Evolutionary conservation across 2,329 filamentous ascomycete species (phyloP).

Genomic region (Neophaeococcomyces aloes): DNA sequence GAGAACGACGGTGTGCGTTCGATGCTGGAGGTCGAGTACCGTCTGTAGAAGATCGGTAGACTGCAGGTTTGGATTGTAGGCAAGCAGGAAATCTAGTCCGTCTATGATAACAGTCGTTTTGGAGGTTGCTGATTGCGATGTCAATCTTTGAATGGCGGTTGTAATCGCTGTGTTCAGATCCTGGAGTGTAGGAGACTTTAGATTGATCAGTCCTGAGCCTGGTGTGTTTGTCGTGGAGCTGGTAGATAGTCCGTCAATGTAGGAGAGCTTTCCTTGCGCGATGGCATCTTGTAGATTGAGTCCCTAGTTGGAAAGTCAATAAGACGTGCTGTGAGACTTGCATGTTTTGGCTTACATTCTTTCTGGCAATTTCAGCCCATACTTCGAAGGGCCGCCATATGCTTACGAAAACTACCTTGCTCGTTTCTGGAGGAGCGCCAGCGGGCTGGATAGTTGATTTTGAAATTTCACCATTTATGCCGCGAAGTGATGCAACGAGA

Average conservation of each 20-base stretch:
- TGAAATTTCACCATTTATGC: constrained; percentile 11
- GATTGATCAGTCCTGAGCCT: constrained; percentile 5
- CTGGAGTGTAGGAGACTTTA: constrained; percentile 13
- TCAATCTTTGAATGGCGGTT: neutral
- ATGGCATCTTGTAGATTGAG: constrained; percentile 29
- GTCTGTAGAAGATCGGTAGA: constrained; percentile 10
- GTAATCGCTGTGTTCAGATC: constrained; percentile 6
- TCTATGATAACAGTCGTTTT: constrained; percentile 15
- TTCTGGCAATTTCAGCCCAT: constrained; percentile 58
- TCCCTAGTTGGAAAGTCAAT: constrained; percentile 14
- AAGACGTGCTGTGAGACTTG: neutral
- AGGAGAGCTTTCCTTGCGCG: constrained; percentile 52
- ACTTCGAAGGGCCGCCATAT: constrained; percentile 70
- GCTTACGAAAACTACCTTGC: constrained; percentile 63
- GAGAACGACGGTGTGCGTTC: constrained; percentile 46
- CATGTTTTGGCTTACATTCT: constrained; percentile 44
- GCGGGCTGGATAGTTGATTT: neutral
- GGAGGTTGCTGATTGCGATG: constrained; percentile 3
- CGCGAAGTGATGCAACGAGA: constrained; percentile 35
- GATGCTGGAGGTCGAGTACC: constrained; percentile 11
- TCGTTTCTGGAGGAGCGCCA: neutral
- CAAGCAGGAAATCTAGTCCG: constrained; percentile 19
- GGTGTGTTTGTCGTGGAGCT: neutral
- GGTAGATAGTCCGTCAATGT: constrained; percentile 58
- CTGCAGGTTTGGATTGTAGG: constrained; percentile 13